Evolutionary conservation across 257 asterid genomes (phyloP), one percentile per base, ranked within the genome.

Genomic region (Solanum pinnatisectum): DNA sequence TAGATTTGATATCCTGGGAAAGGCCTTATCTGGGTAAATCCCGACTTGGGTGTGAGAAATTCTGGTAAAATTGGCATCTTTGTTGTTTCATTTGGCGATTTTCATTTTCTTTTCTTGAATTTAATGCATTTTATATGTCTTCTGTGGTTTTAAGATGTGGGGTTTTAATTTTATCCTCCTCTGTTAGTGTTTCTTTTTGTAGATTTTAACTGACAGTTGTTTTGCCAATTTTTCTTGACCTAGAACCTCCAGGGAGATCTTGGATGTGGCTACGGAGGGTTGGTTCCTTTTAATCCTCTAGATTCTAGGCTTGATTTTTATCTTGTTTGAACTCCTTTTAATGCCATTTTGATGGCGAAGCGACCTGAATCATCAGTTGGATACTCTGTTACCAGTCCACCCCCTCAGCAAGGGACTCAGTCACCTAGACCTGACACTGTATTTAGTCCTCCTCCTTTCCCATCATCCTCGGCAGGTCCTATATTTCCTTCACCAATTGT

Each of bases 401-500:
- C 91, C 32, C 42, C 91, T 33, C 84, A 73, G 46, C 90, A 87
- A n/a, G 92, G 87, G 30, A 46, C 70, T 30, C 89, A 87, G 82
- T 87, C 86, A 25, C 85, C 91, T 33, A 72, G 67, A 6, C 86
- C 88, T 16, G 91, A 90, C 27, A n/a, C 86, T 84, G 84, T 82
- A 52, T 87, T 92, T 90, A 92, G 90, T 87, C 88, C 92, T 88
- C 93, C 94, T 85, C 92, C 93, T 46, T 88, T 88, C 82, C 72
- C 92, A 60, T 88, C 98, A 42, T 88, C 95, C 73, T 88, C 95
- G 82, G 82, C 95, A 46, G 90, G 89, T 65, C 93, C 93, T 27
- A 92, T 93, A 87, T 92, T 89, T 88, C 94, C 95, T 84, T 95
- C 96, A 6, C 93, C 95, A 22, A 84, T 92, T 37, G 83, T 93